These are phyloP conservation scores for Aspergillus puulaauensis DNA, from an alignment of 2,329 filamentous ascomycete genomes.

Conservation along the genomic window DNA sequence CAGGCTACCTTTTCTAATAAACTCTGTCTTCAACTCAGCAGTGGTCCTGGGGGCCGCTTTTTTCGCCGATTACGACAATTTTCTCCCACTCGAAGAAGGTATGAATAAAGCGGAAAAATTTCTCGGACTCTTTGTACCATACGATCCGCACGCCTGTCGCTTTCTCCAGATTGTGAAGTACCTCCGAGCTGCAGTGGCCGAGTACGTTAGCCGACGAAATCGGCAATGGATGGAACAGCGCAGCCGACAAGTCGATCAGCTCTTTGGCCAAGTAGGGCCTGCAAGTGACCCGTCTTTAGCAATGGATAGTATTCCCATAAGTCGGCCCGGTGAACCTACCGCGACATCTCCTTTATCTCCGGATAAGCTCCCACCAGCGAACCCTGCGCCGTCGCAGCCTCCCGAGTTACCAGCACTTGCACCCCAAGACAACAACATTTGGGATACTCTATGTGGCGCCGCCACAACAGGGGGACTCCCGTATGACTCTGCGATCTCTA, in stretches of 20 bases:
- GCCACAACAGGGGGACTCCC: constrained; percentile 21
- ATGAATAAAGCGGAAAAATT: constrained; percentile 36
- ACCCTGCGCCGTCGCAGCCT: constrained; percentile 18
- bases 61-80: constrained; percentile 47
- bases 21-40: constrained; percentile 47
- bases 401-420: constrained; percentile 5
- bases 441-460: constrained; percentile 28
- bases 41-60: constrained; percentile 47
- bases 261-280: constrained; percentile 39
- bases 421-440: constrained; percentile 25
- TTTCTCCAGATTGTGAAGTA: constrained; percentile 40
- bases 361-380: constrained; percentile 16
- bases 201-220: constrained; percentile 38
- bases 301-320: constrained; percentile 5
- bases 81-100: constrained; percentile 34
- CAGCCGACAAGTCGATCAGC: constrained; percentile 41
- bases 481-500: constrained; percentile 33
- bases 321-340: constrained; percentile 8
- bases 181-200: constrained; percentile 38
- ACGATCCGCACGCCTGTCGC: constrained; percentile 38
- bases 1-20: constrained; percentile 47
- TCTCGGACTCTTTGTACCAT: constrained; percentile 32
- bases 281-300: constrained; percentile 11
- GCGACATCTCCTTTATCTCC: constrained; percentile 26
- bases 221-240: constrained; percentile 40